A percentile compares a stretch with the other conserved stretches of the same genome.
Conservation (phyloP, 768 basidiomycete genomes). For the Symmetrospora coprosmae region DNA sequence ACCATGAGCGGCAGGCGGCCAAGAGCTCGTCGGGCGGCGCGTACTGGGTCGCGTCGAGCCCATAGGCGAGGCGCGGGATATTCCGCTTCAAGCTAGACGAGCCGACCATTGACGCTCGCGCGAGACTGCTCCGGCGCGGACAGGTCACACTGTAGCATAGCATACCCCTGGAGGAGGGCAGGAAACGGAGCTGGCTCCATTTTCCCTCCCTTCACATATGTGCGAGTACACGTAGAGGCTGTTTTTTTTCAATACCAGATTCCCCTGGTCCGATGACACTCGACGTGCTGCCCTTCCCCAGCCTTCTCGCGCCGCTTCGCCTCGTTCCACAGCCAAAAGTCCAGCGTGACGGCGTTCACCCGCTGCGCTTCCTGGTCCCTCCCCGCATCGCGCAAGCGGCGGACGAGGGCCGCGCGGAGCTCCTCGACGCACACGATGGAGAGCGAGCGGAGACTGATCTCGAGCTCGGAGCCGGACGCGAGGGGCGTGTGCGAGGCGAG, state of each 20-base stretch:
- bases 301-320: constrained; percentile 32
- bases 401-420: constrained; percentile 21
- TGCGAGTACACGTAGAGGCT: too few species aligned
- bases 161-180: too few species aligned
- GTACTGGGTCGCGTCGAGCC: too few species aligned
- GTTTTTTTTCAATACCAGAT: constrained; percentile 16
- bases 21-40: too few species aligned
- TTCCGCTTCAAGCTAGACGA: too few species aligned
- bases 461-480: constrained; percentile 49
- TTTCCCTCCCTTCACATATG: too few species aligned
- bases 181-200: too few species aligned
- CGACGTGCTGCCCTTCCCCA: neutral
- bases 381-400: neutral
- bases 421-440: constrained; percentile 51
- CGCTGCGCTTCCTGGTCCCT: neutral
- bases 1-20: too few species aligned
- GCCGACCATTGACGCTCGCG: too few species aligned
- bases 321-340: constrained; percentile 83
- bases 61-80: too few species aligned
- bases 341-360: constrained; percentile 45
- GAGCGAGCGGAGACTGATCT: constrained; percentile 48
- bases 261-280: constrained; percentile 16
- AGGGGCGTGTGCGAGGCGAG: constrained; percentile 44
- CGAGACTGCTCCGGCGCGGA: too few species aligned
- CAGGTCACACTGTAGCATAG: too few species aligned